These are phyloP conservation scores for Purpureocillium takamizusanense DNA, from an alignment of 2,329 filamentous ascomycete genomes.

Conservation along the genomic window DNA sequence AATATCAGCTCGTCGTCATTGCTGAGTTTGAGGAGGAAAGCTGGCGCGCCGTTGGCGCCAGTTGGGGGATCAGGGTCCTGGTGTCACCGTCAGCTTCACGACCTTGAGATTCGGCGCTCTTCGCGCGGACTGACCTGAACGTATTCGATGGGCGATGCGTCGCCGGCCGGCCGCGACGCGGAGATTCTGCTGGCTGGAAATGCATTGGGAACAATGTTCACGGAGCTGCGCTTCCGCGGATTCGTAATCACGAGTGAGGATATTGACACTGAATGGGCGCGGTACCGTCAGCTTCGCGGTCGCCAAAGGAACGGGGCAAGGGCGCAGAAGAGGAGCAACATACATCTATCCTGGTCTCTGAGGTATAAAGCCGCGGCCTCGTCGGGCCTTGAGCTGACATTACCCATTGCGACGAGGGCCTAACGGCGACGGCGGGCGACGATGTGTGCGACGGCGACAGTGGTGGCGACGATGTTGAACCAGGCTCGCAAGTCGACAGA, in stretches of 20 bases:
- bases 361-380: conserved; percentile 74
- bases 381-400: conserved; percentile 80
- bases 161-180: conserved; percentile 62
- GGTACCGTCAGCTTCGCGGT: conserved; percentile 9
- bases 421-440: conserved; percentile 7
- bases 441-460: conserved; percentile 1
- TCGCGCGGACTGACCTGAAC: conserved; percentile 60
- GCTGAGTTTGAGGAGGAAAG: conserved; percentile 75
- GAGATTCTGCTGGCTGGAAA: conserved; percentile 75
- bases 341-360: conserved; percentile 87
- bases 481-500: conserved; percentile 2
- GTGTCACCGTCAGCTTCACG: not conserved
- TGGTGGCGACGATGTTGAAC: conserved; percentile 3
- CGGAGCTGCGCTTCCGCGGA: conserved; percentile 64
- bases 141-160: conserved; percentile 75
- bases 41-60: conserved; percentile 41
- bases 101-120: not conserved
- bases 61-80: conserved; percentile 67
- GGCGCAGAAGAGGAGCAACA: conserved; percentile 24
- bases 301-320: conserved; percentile 6
- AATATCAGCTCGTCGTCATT: conserved; percentile 92
- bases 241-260: conserved; percentile 76
- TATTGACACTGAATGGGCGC: conserved; percentile 61
- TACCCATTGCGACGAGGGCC: conserved; percentile 62
- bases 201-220: conserved; percentile 74